Evolutionary conservation across 768 basidiomycete genomes (phyloP).

Genomic region (Mrakia hoshinonis): DNA sequence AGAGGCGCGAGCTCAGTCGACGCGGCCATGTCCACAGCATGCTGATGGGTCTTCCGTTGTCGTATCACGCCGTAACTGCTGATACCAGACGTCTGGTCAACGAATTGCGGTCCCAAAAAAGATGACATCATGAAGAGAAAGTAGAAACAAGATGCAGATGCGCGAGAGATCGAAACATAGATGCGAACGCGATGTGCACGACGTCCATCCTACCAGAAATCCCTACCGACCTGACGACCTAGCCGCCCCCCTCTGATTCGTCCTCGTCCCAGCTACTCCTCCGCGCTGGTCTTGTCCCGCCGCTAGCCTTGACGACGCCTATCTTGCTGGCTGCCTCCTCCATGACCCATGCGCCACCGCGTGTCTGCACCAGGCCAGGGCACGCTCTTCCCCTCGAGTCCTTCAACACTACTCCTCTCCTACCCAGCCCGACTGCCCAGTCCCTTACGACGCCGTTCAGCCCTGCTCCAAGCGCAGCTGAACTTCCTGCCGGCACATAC

Average conservation of each 20-base stretch:
- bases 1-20: too few species aligned
- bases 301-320: background rate
- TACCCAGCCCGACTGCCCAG: slow-evolving; percentile 31
- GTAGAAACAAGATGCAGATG: too few species aligned
- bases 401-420: slow-evolving; percentile 31
- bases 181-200: too few species aligned
- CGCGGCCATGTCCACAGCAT: too few species aligned
- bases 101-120: too few species aligned
- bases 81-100: too few species aligned
- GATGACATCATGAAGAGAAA: too few species aligned
- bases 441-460: slow-evolving; percentile 35
- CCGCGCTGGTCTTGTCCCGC: background rate
- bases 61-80: too few species aligned
- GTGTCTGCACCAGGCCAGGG: slow-evolving; percentile 25
- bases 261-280: slow-evolving; percentile 26
- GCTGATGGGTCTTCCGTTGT: too few species aligned
- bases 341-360: background rate
- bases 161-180: too few species aligned
- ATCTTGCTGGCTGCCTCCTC: background rate
- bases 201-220: too few species aligned
- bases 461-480: slow-evolving; percentile 36
- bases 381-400: slow-evolving; percentile 37
- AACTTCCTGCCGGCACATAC: slow-evolving; percentile 32
- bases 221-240: background rate
- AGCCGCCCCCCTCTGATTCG: slow-evolving; percentile 22